phyloP scores from a whole-genome alignment of 2,329 filamentous ascomycete genomes.

The Phyllosticta citribraziliensis region DNA sequence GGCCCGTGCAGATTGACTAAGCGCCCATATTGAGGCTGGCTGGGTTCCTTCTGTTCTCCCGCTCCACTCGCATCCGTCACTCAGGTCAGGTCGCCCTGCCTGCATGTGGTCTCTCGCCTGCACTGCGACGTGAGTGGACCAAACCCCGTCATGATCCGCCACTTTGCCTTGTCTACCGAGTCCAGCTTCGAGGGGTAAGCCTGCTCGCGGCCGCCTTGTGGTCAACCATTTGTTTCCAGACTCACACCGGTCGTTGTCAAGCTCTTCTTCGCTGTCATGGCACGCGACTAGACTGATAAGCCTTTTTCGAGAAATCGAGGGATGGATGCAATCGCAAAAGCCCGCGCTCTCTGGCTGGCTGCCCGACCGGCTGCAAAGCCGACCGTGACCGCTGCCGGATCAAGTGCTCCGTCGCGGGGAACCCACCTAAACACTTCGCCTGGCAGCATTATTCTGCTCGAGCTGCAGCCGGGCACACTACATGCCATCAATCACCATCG shows the following conservation, averaged over 20 bases:
- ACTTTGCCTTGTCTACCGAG: background rate
- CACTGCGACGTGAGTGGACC: background rate
- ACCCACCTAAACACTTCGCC: background rate
- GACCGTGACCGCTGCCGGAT: background rate
- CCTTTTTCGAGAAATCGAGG: background rate
- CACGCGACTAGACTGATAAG: background rate
- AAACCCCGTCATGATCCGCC: background rate
- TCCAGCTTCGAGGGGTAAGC: background rate
- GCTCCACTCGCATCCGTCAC: background rate
- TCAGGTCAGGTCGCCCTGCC: no score
- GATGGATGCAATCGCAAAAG: background rate
- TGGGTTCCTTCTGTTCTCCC: background rate
- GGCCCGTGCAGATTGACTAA: no score
- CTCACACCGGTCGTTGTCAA: background rate
- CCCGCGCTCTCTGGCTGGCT: background rate
- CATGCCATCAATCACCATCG: background rate
- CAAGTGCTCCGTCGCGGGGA: background rate
- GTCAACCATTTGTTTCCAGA: background rate
- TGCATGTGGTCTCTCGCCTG: no score
- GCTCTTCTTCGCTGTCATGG: background rate
- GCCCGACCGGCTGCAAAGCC: background rate
- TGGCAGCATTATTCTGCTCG: background rate
- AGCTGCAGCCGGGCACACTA: background rate
- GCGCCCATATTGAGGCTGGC: background rate
- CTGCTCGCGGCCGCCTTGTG: background rate